Conservation (phyloP, 352 stramenopile genomes). For the Peronospora belbahrii region DNA sequence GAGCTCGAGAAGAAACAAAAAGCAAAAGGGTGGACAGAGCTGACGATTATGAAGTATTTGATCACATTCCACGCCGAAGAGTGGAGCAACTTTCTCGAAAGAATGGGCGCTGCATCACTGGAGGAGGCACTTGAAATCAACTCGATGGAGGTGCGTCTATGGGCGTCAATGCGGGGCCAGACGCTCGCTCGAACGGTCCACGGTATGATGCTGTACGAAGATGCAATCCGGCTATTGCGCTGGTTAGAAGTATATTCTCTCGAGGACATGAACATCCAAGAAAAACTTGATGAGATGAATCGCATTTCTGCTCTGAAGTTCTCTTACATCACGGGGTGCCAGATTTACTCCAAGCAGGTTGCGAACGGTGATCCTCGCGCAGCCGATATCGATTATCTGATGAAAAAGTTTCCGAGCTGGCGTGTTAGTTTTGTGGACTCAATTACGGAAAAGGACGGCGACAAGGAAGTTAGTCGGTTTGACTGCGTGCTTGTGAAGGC, state of each 20-base stretch:
- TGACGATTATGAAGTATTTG: slow-evolving; percentile 85
- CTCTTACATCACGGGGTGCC: slow-evolving; percentile 83
- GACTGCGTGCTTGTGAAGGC: slow-evolving; percentile 79
- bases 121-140: slow-evolving; percentile 64
- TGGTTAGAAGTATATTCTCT: slow-evolving; percentile 79
- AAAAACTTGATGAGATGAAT: slow-evolving; percentile 78
- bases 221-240: slow-evolving; percentile 72
- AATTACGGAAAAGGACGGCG: slow-evolving; percentile 36
- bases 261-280: slow-evolving; percentile 45
- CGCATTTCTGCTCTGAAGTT: slow-evolving; percentile 83
- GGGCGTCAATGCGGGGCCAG: slow-evolving; percentile 79
- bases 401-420: slow-evolving; percentile 85
- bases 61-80: slow-evolving; percentile 85
- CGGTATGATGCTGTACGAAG: slow-evolving; percentile 88
- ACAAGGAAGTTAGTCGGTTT: slow-evolving; percentile 35
- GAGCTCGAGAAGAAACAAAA: slow-evolving; percentile 69
- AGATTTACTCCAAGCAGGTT: slow-evolving; percentile 82
- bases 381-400: slow-evolving; percentile 86
- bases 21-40: slow-evolving; percentile 57
- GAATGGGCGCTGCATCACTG: slow-evolving; percentile 56
- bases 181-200: slow-evolving; percentile 82
- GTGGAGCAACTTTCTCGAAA: slow-evolving; percentile 84
- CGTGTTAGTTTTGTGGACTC: slow-evolving; percentile 85
- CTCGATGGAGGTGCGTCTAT: slow-evolving; percentile 71
- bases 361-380: slow-evolving; percentile 66